Conservation (phyloP, 2,329 filamentous ascomycete species). For the Dendryphion nanum region DNA sequence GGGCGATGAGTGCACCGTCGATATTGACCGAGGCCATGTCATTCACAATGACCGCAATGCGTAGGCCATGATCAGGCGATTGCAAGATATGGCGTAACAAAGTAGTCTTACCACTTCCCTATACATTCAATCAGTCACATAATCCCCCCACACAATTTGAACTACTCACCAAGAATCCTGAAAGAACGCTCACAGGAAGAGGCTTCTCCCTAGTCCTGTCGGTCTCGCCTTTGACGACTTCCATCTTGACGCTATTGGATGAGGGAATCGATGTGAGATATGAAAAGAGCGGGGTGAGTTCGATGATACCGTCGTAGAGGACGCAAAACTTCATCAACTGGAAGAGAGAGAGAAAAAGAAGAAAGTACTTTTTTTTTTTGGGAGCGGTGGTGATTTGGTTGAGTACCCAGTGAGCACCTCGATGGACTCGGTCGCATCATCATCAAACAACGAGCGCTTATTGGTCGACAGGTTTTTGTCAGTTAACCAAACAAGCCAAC, state of each 20-base stretch:
- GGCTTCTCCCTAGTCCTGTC: constrained; percentile 34
- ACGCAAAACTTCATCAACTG: background rate
- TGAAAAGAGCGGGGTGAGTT: background rate
- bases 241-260: background rate
- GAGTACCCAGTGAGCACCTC: background rate
- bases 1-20: constrained; percentile 61
- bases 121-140: background rate
- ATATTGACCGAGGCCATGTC: constrained; percentile 65
- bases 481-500: too few species aligned
- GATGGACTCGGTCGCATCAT: background rate
- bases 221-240: background rate
- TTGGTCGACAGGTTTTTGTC: too few species aligned
- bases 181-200: constrained; percentile 60
- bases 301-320: background rate
- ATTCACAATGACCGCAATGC: constrained; percentile 71
- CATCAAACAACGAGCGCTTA: too few species aligned
- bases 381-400: background rate
- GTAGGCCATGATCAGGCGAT: constrained; percentile 62
- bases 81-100: constrained; percentile 67
- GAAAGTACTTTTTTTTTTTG: constrained; percentile 6
- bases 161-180: constrained; percentile 54
- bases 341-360: background rate
- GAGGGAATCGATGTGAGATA: background rate
- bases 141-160: background rate
- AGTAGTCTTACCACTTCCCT: constrained; percentile 71